Percentiles rank a stretch among this genome's conserved stretches.
phyloP scores from a whole-genome alignment of 148 eudicot genomes.

The Rhododendron ovatum region DNA sequence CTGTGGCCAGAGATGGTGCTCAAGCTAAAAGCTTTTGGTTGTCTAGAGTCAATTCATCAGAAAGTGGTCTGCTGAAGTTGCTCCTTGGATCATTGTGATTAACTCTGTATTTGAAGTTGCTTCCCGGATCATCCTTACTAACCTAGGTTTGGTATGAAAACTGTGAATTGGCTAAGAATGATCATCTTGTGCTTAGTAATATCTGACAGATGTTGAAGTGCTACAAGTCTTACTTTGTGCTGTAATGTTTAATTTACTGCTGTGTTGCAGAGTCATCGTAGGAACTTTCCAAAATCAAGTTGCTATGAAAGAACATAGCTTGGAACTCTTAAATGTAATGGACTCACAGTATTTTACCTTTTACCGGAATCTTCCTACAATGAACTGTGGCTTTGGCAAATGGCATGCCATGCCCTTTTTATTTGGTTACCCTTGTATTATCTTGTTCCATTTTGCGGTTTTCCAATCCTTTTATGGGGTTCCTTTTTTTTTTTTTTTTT shows the following conservation, averaged over 20 bases:
- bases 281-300: neutral
- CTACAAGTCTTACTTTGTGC: neutral
- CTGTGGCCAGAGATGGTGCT: neutral
- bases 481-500: neutral
- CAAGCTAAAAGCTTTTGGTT: neutral
- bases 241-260: neutral
- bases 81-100: neutral
- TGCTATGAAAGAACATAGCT: neutral
- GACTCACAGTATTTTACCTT: neutral
- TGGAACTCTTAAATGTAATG: neutral
- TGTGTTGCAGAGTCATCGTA: neutral
- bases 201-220: neutral
- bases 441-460: neutral
- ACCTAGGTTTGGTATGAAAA: neutral
- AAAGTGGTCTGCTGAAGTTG: neutral
- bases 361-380: neutral
- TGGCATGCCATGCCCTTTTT: neutral
- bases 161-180: neutral
- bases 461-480: neutral
- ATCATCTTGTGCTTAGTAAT: neutral
- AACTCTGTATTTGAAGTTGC: neutral
- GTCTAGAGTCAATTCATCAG: neutral
- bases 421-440: neutral
- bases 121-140: neutral
- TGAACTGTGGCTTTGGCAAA: neutral